Conservation (phyloP, 2,329 filamentous ascomycete species). For the Colletotrichum godetiae region DNA sequence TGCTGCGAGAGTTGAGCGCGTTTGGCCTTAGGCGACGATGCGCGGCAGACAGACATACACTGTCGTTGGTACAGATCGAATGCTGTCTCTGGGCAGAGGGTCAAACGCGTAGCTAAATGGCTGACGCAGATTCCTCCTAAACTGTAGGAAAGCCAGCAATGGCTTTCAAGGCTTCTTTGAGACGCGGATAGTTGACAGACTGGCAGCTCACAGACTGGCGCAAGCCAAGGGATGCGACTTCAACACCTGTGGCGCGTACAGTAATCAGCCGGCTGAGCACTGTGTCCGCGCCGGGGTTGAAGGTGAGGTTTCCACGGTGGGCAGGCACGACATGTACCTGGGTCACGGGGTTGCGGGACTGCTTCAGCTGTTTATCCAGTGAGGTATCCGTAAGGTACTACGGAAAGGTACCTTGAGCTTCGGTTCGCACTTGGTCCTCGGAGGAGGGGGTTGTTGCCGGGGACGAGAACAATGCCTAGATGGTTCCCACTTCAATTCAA, state of each 20-base stretch:
- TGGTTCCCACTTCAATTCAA: background rate
- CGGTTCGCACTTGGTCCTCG: too few relatives aligned
- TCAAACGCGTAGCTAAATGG: background rate
- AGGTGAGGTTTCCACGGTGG: background rate
- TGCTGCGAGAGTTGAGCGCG: background rate
- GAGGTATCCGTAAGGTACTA: background rate
- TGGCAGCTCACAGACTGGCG: constrained; percentile 3
- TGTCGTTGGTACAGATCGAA: background rate
- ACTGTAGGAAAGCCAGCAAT: background rate
- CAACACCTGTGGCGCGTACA: constrained; percentile 14
- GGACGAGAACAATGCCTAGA: background rate
- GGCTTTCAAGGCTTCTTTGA: background rate
- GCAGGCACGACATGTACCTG: background rate
- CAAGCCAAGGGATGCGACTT: constrained; percentile 25
- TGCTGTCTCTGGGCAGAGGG: background rate
- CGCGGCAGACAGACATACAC: background rate
- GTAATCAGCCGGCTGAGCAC: background rate
- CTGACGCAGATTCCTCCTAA: background rate
- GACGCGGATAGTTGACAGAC: constrained; percentile 13
- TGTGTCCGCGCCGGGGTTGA: background rate
- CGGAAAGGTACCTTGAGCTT: too few relatives aligned
- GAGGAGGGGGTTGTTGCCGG: background rate
- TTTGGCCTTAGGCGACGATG: background rate
- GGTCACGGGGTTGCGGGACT: background rate
- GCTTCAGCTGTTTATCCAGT: too few relatives aligned